Evolutionary conservation across 164 flowering plant genomes (phyloP), one percentile per base, ranked within the genome.

Genomic region (Amborella trichopoda): DNA sequence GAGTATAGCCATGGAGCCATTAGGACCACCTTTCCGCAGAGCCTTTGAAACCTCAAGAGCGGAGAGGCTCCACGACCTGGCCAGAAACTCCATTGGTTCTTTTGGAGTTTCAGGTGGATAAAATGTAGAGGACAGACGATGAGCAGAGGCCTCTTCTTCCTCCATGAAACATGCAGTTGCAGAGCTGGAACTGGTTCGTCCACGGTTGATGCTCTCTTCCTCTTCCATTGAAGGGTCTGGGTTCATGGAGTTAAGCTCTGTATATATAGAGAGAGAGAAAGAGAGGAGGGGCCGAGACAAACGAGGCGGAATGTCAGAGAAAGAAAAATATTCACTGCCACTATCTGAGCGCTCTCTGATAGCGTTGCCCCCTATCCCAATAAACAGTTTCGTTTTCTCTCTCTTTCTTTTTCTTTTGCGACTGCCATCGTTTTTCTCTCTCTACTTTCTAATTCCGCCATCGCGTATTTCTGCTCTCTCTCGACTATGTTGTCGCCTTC

Each of bases 71-170:
- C 98, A 91, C 0, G 96, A 91, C 11, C 98, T 81, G 1, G 96
- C 81, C 9, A 91, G 74, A 40, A 91, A 91, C 81, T 91, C 98
- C 98, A 86, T 91, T 19, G 98, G 78, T 66, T 91, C 98, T 4
- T 38, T 53, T 2, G 93, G 94, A 6, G 90, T 80, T 49, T 86
- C 96, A 44, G 93, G 96, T 17, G 91, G 88, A 51, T 78, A 65
- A 67, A 68, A 81, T 12, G 59, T 58, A 24, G 50, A n/a, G 20
- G 40, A 24, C 2, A 50, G 23, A 0, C 68, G 55, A 2, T 21
- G 26, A 10, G 46, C 23, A 20, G 46, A 38, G 22, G 26, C 24
- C 3, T 55, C 61, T 41, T 50, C 68, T 61, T 54, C 44, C 46
- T 19, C 4, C 1, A 23, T 16, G 6, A 0, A 28, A 33, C 10